Conservation (phyloP, 106 monocot species). For the Phalaenopsis equestris region DNA sequence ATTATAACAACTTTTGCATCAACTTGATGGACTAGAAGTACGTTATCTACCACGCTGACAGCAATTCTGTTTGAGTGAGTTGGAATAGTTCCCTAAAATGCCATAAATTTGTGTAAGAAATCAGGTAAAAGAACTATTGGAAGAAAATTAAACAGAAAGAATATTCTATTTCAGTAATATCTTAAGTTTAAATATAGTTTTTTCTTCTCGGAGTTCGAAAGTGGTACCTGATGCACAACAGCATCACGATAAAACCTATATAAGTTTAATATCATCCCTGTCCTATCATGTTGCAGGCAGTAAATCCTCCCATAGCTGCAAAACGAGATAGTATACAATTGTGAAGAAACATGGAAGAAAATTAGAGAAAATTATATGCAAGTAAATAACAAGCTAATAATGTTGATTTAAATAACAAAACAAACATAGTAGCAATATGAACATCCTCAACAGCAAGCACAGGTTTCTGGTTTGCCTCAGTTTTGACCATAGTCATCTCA, state of each 20-base stretch:
- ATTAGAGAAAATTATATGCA: neutral
- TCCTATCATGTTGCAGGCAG: constrained; percentile 81
- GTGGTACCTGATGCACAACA: constrained; percentile 78
- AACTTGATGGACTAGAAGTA: constrained; percentile 88
- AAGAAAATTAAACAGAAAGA: neutral
- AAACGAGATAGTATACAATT: constrained; percentile 6
- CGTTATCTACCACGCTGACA: constrained; percentile 86
- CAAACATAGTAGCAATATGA: constrained; percentile 76
- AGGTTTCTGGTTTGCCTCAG: constrained; percentile 86
- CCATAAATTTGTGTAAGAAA: constrained; percentile 6
- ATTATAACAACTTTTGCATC: constrained; percentile 95
- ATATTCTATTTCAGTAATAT: neutral
- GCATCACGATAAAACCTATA: constrained; percentile 98
- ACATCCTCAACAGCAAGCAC: constrained; percentile 83
- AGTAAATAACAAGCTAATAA: neutral
- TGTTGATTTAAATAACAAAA: neutral
- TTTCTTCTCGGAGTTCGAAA: neutral
- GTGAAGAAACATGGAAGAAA: neutral
- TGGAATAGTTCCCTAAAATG: constrained; percentile 68
- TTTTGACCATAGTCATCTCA: constrained; percentile 85
- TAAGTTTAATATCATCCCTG: constrained; percentile 54
- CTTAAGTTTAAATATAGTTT: neutral
- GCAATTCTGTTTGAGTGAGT: constrained; percentile 76
- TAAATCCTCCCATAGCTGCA: constrained; percentile 97
- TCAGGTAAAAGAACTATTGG: neutral